Conservation (phyloP, 305 asterid genomes). For the Fraxinus platypoda region DNA sequence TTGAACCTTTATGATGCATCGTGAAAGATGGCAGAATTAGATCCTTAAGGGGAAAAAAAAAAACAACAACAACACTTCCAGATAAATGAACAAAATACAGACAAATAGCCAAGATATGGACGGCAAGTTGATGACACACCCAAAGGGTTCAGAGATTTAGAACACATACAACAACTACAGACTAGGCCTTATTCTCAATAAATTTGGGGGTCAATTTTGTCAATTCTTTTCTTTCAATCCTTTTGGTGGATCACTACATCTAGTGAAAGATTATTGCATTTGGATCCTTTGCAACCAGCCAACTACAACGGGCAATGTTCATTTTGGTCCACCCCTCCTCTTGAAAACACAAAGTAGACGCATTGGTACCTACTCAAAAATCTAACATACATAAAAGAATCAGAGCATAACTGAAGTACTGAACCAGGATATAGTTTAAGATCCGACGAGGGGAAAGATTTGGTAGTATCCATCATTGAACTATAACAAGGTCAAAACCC, state of each 20-base stretch:
- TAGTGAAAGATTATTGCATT: not conserved
- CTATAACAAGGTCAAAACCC: not conserved
- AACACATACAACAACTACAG: not conserved
- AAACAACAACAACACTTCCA: not conserved
- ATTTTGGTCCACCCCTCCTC: not conserved
- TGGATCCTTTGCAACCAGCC: not conserved
- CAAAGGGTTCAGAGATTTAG: slow-evolving; percentile 10
- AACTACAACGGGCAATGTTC: not conserved
- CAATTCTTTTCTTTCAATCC: not conserved
- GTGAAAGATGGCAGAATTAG: slow-evolving; percentile 23
- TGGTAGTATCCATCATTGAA: not conserved
- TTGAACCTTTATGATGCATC: slow-evolving; percentile 67
- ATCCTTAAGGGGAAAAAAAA: not conserved
- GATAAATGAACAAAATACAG: slow-evolving; percentile 6
- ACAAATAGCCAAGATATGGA: slow-evolving; percentile 8
- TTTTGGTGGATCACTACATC: not conserved
- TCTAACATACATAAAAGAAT: not conserved
- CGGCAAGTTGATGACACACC: slow-evolving; percentile 5
- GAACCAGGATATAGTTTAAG: not conserved
- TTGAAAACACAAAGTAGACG: not conserved
- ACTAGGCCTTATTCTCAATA: not conserved
- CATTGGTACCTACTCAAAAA: not conserved
- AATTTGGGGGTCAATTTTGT: not conserved
- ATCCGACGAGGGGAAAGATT: not conserved
- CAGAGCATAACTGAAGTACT: not conserved